phyloP scores from a whole-genome alignment of 805 yeast genomes.

The Spathaspora boniae region DNA sequence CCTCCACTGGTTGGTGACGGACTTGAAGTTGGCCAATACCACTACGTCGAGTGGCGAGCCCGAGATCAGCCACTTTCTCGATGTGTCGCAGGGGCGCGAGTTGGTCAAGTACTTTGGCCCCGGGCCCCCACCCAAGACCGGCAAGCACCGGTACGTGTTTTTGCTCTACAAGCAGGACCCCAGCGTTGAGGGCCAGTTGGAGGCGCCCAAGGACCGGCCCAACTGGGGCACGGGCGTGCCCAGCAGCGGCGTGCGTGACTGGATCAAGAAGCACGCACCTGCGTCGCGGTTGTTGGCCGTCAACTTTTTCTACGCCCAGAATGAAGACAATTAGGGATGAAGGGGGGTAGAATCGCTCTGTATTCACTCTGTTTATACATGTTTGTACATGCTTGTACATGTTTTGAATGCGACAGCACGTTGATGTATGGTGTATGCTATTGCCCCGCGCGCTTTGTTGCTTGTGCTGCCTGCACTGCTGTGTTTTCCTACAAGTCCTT shows the following conservation, averaged over 20 bases:
- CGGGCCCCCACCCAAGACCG: constrained; percentile 85
- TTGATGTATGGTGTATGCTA: neutral
- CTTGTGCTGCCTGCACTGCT: no score
- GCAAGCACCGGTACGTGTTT: constrained; percentile 84
- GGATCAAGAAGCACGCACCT: constrained; percentile 59
- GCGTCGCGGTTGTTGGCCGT: constrained; percentile 61
- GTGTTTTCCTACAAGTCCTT: neutral
- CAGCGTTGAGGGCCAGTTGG: constrained; percentile 31
- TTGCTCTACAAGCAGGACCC: constrained; percentile 67
- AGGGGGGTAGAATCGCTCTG: neutral
- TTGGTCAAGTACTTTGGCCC: constrained; percentile 71
- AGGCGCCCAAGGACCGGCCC: constrained; percentile 54
- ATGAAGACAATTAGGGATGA: constrained; percentile 25
- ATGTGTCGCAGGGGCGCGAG: constrained; percentile 34
- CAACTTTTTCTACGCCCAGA: constrained; percentile 84
- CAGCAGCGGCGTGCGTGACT: constrained; percentile 71
- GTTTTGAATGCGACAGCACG: neutral
- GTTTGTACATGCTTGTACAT: neutral
- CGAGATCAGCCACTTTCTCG: constrained; percentile 25
- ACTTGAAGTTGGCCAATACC: constrained; percentile 45
- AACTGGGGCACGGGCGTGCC: constrained; percentile 88
- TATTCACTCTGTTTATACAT: constrained; percentile 3
- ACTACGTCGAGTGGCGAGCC: constrained; percentile 14
- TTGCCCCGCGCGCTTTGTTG: no score
- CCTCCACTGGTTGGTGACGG: constrained; percentile 67